These are phyloP conservation scores for Capronia epimyces DNA, from an alignment of 2,329 filamentous ascomycete genomes.

Conservation along the genomic window DNA sequence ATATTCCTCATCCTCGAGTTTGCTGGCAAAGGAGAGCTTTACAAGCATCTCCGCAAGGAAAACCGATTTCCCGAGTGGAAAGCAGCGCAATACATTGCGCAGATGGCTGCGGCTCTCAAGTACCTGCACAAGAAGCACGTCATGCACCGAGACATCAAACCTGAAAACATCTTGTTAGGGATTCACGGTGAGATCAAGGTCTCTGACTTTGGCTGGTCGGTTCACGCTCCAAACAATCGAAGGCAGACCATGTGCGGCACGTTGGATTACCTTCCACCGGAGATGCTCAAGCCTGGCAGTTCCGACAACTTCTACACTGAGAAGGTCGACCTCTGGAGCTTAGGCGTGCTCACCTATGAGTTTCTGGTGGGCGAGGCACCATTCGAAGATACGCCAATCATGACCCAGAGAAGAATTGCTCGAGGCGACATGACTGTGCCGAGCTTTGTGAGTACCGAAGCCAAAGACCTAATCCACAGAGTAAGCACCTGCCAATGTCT, in stretches of 20 bases:
- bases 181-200: conserved; percentile 98
- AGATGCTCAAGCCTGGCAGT: conserved; percentile 84
- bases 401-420: conserved; percentile 87
- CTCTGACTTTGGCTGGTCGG: conserved; percentile 96
- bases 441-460: conserved; percentile 82
- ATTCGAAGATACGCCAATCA: conserved; percentile 90
- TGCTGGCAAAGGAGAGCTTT: conserved; percentile 77
- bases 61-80: conserved; percentile 79
- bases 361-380: conserved; percentile 94
- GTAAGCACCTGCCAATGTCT: conserved; percentile 46
- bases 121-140: conserved; percentile 96
- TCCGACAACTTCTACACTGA: conserved; percentile 87
- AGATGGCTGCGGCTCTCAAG: conserved; percentile 82
- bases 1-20: conserved; percentile 86
- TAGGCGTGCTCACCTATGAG: conserved; percentile 93
- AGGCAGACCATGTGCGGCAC: conserved; percentile 95
- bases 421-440: conserved; percentile 89
- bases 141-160: conserved; percentile 96
- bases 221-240: conserved; percentile 91
- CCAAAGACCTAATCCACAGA: conserved; percentile 84
- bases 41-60: conserved; percentile 77
- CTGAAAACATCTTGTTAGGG: conserved; percentile 91
- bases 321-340: conserved; percentile 93
- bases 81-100: conserved; percentile 78
- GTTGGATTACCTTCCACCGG: conserved; percentile 91